Evolutionary conservation across 1,139 yeast species (phyloP), one percentile per base, ranked within the genome.

Genomic region (Magnusiomyces fungicola): DNA sequence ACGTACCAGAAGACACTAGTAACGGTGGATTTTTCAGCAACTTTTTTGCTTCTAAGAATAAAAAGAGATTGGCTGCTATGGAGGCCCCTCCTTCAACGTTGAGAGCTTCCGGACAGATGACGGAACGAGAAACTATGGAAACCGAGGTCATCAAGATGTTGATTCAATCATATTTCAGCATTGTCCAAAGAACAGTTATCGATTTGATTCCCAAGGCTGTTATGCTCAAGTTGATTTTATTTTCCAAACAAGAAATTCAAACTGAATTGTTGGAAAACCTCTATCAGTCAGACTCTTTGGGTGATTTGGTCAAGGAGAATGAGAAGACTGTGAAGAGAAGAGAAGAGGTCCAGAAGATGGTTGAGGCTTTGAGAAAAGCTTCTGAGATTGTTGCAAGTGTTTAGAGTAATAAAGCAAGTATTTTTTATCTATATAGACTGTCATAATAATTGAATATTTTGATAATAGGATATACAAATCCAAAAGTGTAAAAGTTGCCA

Each of bases 21-120:
- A 65, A 27, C 62, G 79, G 80, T 48, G 94, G 95, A 1, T 92
- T 92, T 71, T 92, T 92, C 66, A 96, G 97, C 49, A 95, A 96
- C 0, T 90, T 92, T 68, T 92, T 92, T 69, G 80, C 94, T 19
- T 80, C 94, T 7, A 88, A 89, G 69, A 90, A 89, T 69, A 92
- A 90, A 70, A 90, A 90, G 78, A 82, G 95, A 69, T 76, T 90
- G 62, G 97, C 94, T 43, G 83, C 90, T 29, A 87, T 92, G 95
- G 98, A 92, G 68, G 90, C 96, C 1, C 98, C 98, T 46, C 98
- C 98, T 41, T 81, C 95, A 37, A 90, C 89, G 14, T 79, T 92
- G 65, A 85, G 92, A 67, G 98, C 98, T 5, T 81, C 95, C 23
- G 97, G 97, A 41, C 81, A 86, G 52, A 83, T 92, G 87, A 80